Base-by-base conservation (phyloP, 208 protist genomes). In the Leptomonas pyrrhocoris region DNA sequence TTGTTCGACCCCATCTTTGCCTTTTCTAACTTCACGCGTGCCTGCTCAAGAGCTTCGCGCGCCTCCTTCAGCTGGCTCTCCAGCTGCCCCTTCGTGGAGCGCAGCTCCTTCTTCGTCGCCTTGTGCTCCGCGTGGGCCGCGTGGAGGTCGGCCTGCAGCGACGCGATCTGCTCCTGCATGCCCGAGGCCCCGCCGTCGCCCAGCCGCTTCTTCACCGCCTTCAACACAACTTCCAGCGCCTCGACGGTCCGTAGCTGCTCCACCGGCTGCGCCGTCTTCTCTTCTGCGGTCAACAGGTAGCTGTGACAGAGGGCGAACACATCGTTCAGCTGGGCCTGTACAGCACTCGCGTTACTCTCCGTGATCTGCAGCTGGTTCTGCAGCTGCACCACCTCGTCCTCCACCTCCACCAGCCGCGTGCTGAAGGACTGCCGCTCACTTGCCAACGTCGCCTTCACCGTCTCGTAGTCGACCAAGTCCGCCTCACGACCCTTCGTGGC, bases 381-480 rank as follows among this genome's bases (percentile, higher is more conserved):
- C 45, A 92, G 66, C 74, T 92, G 75, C 34, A 67, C 54, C 23
- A 92, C 55, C 53, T 83, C 78, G 43, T 92, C 89, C 66, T 94
- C 85, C 36, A 86, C 58, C 40, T 79, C 75, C 9, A 77, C 64
- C 18, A 90, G 62, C 27, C 72, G 68, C 0, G 67, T 53, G 11
- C 70, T 81, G 27, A 76, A 66, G 28, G 66, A 73, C 59, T 89
- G 79, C 28, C 72, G 76, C 56, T 93, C 84, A 23, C 76, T 75
- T 21, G 73, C 74, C 2, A 91, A 61, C 13, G 68, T 79, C 18
- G 76, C 76, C 45, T 84, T 79, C n/a, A 63, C 65, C 34, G 77
- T 83, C 38, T 90, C 77, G 70, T 87, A 92, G 68, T 94, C 91
- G 19, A 86, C 79, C 12, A 70, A 43, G 73, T 96, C 91, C n/a